Percentiles rank a stretch among this genome's conserved stretches.
Conservation (phyloP, 2,329 filamentous ascomycete species). For the Pseudodiploospora longispora region DNA sequence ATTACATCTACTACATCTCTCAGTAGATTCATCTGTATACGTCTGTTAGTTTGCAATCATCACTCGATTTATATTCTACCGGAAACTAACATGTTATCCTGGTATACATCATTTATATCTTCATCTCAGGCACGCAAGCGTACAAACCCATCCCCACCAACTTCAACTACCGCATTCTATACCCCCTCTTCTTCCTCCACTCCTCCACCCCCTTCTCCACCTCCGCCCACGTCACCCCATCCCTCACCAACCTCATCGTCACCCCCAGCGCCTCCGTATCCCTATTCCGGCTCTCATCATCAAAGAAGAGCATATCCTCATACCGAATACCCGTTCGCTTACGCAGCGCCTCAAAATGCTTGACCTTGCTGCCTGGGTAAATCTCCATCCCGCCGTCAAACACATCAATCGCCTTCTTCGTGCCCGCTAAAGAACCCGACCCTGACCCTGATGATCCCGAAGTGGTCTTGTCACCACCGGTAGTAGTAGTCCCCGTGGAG, state of each 20-base stretch:
- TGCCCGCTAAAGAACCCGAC: slow-evolving; percentile 12
- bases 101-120: background rate
- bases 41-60: too few relatives aligned
- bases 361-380: slow-evolving; percentile 73
- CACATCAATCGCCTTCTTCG: slow-evolving; percentile 41
- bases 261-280: slow-evolving; percentile 76
- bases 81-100: background rate
- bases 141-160: background rate
- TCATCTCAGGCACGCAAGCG: background rate
- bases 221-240: slow-evolving; percentile 70
- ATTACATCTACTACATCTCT: too few relatives aligned
- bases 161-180: background rate
- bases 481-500: background rate
- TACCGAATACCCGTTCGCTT: slow-evolving; percentile 63
- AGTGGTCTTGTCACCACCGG: background rate
- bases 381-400: slow-evolving; percentile 58
- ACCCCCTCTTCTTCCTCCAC: slow-evolving; percentile 68
- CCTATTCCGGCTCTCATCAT: slow-evolving; percentile 79
- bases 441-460: background rate
- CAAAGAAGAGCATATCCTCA: slow-evolving; percentile 90
- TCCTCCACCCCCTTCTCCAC: slow-evolving; percentile 70
- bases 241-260: slow-evolving; percentile 72
- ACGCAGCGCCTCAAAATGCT: slow-evolving; percentile 70
- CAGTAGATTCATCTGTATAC: too few relatives aligned
- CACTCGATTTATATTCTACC: background rate